Evolutionary conservation across 2,329 filamentous ascomycete species (phyloP), one percentile per base, ranked within the genome.

Genomic region (Aspergillus caelatus): DNA sequence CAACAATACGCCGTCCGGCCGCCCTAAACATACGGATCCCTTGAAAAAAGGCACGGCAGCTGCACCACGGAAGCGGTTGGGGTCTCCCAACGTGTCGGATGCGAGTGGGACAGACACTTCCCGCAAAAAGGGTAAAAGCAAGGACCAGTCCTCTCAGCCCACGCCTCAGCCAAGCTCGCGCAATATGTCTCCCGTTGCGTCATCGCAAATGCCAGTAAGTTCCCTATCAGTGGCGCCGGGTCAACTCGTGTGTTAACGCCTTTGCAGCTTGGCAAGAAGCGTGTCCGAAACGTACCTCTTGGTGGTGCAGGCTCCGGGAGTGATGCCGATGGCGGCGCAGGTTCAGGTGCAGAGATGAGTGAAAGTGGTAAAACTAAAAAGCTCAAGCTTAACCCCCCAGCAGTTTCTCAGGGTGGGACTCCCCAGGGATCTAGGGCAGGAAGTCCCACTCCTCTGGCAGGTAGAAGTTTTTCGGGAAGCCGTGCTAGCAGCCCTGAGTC

Each of bases 41-140:
- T 70, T 82, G 60, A 86, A 85, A 71, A 85, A 84, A 67, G 73
- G 75, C 4, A 73, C 85, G 36, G 77, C 82, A 12, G 72, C 79
- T 7, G 87, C 88, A 72, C 84, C 83, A 36, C 85, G 94, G 58
- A 97, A 97, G 81, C 89, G 94, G 34, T 86, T 92, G 36, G 93
- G 93, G 21, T 97, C 93, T 19, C 93, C 94, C 3, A 91, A 94
- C 67, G 84, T 91, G 36, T 97, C 93, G 2, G 94, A 98, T 75
- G 93, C 93, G 11, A 96, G 93, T 75, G 94, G 93, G 59, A 96
- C 94, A 70, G 94, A 98, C 76, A 94, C 92, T 0, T 88, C 89
- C 28, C 90, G 91, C 68, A 93, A 95, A 80, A 92, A 92, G 81
- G 87, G 86, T 75, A 87, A 91, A 74, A 91, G 90, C 80, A 91